phyloP scores from a whole-genome alignment of 495 filamentous ascomycete species.

The Aspergillus carlsbadensis region DNA sequence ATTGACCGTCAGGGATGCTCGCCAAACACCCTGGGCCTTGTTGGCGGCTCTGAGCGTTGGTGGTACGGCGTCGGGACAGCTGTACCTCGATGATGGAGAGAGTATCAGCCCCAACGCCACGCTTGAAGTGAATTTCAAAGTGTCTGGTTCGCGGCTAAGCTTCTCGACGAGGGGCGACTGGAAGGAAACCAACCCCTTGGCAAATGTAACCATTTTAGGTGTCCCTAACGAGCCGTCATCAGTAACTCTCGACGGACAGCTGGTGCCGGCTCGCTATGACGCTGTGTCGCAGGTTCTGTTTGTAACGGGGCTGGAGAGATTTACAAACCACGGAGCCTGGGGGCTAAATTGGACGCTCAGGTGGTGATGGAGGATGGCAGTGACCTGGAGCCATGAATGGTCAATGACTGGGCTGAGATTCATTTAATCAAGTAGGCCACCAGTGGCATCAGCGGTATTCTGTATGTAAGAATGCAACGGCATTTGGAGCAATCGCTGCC shows the following conservation, averaged over 20 bases:
- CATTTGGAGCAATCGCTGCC: too few relatives aligned
- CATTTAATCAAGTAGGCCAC: too few relatives aligned
- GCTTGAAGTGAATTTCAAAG: slow-evolving; percentile 58
- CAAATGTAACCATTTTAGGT: slow-evolving; percentile 69
- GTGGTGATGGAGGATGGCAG: slow-evolving; percentile 39
- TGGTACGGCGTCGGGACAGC: slow-evolving; percentile 59
- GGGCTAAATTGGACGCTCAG: slow-evolving; percentile 54
- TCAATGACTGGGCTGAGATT: not conserved
- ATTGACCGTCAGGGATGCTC: slow-evolving; percentile 63
- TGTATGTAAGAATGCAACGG: not conserved
- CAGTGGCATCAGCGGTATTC: too few relatives aligned
- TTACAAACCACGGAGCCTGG: slow-evolving; percentile 57
- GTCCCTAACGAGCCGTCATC: slow-evolving; percentile 38
- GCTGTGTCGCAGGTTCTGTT: slow-evolving; percentile 43
- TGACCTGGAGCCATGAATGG: not conserved
- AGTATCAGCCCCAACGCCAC: slow-evolving; percentile 59
- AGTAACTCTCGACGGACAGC: slow-evolving; percentile 53
- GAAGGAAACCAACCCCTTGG: slow-evolving; percentile 59
- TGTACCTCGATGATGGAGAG: slow-evolving; percentile 87
- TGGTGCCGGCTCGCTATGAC: slow-evolving; percentile 52
- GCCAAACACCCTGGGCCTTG: slow-evolving; percentile 68
- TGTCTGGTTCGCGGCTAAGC: slow-evolving; percentile 42
- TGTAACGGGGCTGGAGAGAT: slow-evolving; percentile 48
- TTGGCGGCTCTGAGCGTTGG: slow-evolving; percentile 58
- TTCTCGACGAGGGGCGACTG: slow-evolving; percentile 53